Conservation (phyloP, 1,139 yeast species). For the Insectozyma bohioensis region DNA sequence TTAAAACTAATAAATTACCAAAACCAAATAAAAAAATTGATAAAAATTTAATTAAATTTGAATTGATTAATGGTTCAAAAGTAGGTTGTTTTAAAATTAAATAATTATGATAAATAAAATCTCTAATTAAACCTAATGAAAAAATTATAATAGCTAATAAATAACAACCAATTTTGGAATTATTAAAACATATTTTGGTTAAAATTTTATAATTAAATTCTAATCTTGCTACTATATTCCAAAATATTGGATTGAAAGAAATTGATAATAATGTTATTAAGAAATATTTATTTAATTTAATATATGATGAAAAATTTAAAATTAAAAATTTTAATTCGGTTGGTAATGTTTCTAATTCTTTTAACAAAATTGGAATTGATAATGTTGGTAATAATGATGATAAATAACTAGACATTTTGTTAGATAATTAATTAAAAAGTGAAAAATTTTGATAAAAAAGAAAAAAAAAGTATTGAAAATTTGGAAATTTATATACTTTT, state of each 20-base stretch:
- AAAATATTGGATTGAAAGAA: constrained; percentile 89
- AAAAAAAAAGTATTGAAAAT: too few species aligned
- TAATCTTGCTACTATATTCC: constrained; percentile 89
- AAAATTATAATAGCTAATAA: constrained; percentile 78
- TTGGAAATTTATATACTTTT: too few species aligned
- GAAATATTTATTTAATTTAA: constrained; percentile 24
- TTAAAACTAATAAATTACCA: constrained; percentile 78
- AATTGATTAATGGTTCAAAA: constrained; percentile 50
- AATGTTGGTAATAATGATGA: too few species aligned
- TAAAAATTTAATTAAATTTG: constrained; percentile 30
- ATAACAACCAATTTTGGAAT: constrained; percentile 73
- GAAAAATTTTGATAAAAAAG: too few species aligned
- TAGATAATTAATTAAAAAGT: too few species aligned
- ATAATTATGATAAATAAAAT: constrained; percentile 69
- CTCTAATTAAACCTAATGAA: constrained; percentile 79
- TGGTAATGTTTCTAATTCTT: constrained; percentile 11
- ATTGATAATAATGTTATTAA: constrained; percentile 54
- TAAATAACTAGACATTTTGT: too few species aligned
- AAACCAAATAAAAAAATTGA: constrained; percentile 47
- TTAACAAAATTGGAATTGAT: constrained; percentile 1
- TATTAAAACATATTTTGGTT: constrained; percentile 70
- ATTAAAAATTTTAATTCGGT: constrained; percentile 19
- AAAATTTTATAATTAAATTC: constrained; percentile 77
- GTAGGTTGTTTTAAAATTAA: constrained; percentile 42
- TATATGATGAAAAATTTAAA: constrained; percentile 22